These are phyloP conservation scores for Mortierella sp. DNA, from an alignment of 371 early-diverging fungal species.

Conservation along the genomic window DNA sequence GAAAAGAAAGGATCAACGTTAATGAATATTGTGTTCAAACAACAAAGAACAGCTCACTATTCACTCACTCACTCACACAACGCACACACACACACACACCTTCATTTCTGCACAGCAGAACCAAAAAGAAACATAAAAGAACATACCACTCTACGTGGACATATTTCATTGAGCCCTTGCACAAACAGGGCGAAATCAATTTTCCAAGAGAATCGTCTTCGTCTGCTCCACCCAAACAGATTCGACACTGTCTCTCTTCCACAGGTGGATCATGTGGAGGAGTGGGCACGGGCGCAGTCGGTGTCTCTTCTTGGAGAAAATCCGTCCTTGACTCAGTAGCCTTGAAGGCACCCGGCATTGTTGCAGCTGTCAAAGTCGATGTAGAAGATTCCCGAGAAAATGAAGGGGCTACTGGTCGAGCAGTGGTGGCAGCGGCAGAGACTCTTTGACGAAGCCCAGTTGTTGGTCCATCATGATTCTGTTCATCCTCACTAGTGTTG, in stretches of 20 bases:
- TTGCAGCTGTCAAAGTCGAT: too few relatives aligned
- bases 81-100: neutral
- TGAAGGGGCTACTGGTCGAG: slow-evolving; percentile 13
- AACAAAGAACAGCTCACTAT: neutral
- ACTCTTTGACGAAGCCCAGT: slow-evolving; percentile 8
- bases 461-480: neutral
- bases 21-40: neutral
- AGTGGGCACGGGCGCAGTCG: slow-evolving; percentile 9
- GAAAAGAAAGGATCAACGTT: neutral
- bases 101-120: neutral
- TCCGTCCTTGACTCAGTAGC: neutral
- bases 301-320: neutral
- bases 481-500: slow-evolving; percentile 28
- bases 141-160: slow-evolving; percentile 48
- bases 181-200: slow-evolving; percentile 57
- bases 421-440: too few relatives aligned
- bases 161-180: slow-evolving; percentile 59
- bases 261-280: slow-evolving; percentile 21
- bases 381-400: neutral
- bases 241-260: slow-evolving; percentile 56
- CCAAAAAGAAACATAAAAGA: neutral
- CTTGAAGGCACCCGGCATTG: slow-evolving; percentile 44
- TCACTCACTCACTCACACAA: neutral
- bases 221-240: slow-evolving; percentile 56
- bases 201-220: slow-evolving; percentile 50